Evolutionary conservation across 345 rosid genomes (phyloP).

Genomic region (Clausena lansium): DNA sequence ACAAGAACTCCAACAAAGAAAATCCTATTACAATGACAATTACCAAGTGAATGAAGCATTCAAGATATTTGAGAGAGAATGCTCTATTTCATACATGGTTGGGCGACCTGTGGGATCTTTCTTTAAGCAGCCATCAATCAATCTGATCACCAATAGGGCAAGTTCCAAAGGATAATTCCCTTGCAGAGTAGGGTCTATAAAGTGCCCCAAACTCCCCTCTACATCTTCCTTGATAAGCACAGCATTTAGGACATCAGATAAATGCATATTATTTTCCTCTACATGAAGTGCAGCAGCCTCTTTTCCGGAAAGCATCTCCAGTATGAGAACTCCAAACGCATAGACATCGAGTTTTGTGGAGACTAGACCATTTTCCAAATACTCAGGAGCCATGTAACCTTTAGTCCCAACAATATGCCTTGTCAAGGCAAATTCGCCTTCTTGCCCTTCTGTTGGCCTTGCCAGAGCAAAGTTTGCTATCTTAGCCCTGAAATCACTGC

Average conservation of each 20-base stretch:
- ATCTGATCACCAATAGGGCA: conserved; percentile 28
- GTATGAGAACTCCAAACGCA: conserved; percentile 69
- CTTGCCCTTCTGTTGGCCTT: conserved; percentile 43
- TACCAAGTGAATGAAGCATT: conserved; percentile 39
- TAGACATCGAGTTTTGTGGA: conserved; percentile 76
- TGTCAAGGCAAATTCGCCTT: conserved; percentile 61
- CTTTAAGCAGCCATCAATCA: conserved; percentile 54
- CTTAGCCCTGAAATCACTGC: conserved; percentile 53
- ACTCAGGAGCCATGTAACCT: conserved; percentile 90
- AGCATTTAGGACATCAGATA: conserved; percentile 23
- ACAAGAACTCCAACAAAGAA: background rate
- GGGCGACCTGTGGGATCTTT: conserved; percentile 63
- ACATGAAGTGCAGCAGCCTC: conserved; percentile 38
- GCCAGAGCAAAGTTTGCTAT: conserved; percentile 48
- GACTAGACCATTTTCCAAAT: conserved; percentile 69
- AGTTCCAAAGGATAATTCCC: conserved; percentile 49
- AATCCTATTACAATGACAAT: conserved; percentile 17
- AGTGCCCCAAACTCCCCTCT: conserved; percentile 23
- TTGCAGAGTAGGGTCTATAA: conserved; percentile 40
- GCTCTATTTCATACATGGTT: conserved; percentile 53
- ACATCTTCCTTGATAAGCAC: conserved; percentile 27
- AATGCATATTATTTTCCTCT: conserved; percentile 27
- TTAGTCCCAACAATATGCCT: conserved; percentile 78
- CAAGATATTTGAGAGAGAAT: conserved; percentile 52
- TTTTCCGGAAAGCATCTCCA: conserved; percentile 67